phyloP scores from a whole-genome alignment of 2,329 filamentous ascomycete species.

The Epichloe elymi region DNA sequence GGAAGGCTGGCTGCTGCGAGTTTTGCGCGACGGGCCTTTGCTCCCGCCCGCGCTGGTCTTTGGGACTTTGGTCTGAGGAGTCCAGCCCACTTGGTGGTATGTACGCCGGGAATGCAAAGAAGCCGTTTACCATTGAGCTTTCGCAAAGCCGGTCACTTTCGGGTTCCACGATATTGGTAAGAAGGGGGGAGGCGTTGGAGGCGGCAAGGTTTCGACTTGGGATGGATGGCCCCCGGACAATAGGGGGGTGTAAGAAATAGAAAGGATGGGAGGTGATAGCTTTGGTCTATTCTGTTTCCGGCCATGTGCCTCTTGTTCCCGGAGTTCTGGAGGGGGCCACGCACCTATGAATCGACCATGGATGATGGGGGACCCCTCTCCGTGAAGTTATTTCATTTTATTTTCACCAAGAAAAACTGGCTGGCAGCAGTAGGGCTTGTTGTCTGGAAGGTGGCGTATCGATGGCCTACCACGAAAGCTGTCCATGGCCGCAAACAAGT shows the following conservation, averaged over 20 bases:
- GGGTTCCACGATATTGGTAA: neutral
- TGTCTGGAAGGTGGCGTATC: no score
- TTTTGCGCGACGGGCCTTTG: conserved; percentile 9
- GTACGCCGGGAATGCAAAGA: neutral
- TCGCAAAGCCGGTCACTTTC: neutral
- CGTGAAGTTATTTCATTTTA: no score
- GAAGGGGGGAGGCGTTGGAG: conserved; percentile 7
- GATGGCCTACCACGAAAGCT: no score
- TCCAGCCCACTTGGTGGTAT: neutral
- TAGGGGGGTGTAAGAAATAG: neutral
- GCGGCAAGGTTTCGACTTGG: conserved; percentile 10
- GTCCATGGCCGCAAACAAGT: no score
- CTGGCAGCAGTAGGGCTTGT: no score
- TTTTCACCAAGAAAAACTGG: no score
- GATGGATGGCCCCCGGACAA: neutral
- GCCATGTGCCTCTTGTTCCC: neutral
- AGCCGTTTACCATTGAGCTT: neutral
- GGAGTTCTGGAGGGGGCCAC: no score
- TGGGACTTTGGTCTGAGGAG: neutral
- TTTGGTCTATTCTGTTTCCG: conserved; percentile 3
- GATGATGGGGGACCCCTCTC: no score
- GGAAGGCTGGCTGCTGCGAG: neutral
- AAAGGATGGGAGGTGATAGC: neutral
- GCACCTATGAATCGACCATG: no score
- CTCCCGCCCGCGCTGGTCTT: conserved; percentile 5